Conservation (phyloP, 495 filamentous ascomycete genomes). For the Penicillium manginii region DNA sequence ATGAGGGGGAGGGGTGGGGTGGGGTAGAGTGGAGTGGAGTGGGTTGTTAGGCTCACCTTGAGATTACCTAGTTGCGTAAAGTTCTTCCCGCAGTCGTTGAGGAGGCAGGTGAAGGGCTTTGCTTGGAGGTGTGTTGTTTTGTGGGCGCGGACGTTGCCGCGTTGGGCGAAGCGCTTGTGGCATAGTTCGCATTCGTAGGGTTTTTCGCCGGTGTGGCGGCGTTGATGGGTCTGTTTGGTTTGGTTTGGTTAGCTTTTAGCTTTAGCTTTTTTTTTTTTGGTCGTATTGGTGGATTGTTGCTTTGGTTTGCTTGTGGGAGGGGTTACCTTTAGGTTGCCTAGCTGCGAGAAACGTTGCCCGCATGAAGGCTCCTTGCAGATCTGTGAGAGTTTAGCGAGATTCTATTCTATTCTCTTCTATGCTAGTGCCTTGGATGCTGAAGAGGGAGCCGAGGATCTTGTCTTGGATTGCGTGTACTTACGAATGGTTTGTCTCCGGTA, state of each 20-base stretch:
- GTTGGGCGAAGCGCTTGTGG: constrained; percentile 80
- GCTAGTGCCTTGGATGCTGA: too few species aligned
- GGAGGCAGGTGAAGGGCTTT: constrained; percentile 79
- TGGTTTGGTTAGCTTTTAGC: too few species aligned
- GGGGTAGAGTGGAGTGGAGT: too few species aligned
- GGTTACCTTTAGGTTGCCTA: constrained; percentile 82
- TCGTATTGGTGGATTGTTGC: too few species aligned
- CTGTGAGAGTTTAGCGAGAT: too few species aligned
- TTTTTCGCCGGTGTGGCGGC: constrained; percentile 84
- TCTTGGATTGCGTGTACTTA: constrained; percentile 48
- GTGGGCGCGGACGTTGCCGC: constrained; percentile 86
- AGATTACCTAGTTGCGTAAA: constrained; percentile 90
- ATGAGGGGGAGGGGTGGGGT: too few species aligned
- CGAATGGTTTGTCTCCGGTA: constrained; percentile 89
- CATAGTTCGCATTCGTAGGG: constrained; percentile 85
- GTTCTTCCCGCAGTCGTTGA: constrained; percentile 81
- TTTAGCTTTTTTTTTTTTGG: not conserved
- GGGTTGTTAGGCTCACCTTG: constrained; percentile 58
- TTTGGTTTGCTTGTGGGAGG: not conserved
- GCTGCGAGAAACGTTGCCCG: constrained; percentile 81
- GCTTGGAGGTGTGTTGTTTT: constrained; percentile 75
- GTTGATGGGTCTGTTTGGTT: constrained; percentile 70
- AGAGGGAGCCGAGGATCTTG: too few species aligned
- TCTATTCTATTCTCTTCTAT: too few species aligned
- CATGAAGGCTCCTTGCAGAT: constrained; percentile 75